Conservation (phyloP, 2,329 filamentous ascomycete genomes). For the Colletotrichum shisoi region DNA sequence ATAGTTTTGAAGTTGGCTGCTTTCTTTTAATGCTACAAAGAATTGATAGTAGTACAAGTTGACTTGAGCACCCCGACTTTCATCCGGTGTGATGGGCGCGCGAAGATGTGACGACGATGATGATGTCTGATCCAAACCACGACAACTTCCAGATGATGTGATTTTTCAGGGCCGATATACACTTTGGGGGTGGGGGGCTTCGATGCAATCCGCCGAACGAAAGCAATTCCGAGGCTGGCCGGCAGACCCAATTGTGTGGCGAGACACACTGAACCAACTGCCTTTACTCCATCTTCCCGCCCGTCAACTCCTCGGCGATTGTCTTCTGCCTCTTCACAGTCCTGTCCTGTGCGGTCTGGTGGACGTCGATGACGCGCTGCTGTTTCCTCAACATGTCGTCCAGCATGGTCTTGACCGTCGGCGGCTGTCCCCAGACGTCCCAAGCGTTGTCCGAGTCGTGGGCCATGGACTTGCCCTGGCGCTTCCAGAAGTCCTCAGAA, state of each 20-base stretch:
- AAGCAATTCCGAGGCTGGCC: constrained; percentile 15
- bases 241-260: constrained; percentile 28
- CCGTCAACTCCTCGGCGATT: constrained; percentile 67
- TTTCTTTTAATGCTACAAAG: constrained; percentile 39
- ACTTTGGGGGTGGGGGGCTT: background rate
- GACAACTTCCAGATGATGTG: constrained; percentile 20
- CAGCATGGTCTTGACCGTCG: constrained; percentile 57
- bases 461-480: constrained; percentile 49
- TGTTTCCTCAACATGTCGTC: constrained; percentile 46
- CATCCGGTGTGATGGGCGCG: constrained; percentile 11
- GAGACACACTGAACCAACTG: constrained; percentile 35
- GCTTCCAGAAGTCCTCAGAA: constrained; percentile 64
- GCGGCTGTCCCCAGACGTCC: constrained; percentile 58
- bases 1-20: constrained; percentile 24
- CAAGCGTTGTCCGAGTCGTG: constrained; percentile 58
- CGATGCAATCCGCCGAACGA: constrained; percentile 14
- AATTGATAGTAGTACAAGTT: constrained; percentile 37
- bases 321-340: constrained; percentile 62
- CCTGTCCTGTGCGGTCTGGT: constrained; percentile 52
- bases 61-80: constrained; percentile 9
- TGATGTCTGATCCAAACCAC: constrained; percentile 15
- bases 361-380: constrained; percentile 35
- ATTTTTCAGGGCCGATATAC: constrained; percentile 23
- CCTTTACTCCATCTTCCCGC: constrained; percentile 62
- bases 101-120: constrained; percentile 17